Evolutionary conservation across 2,329 filamentous ascomycete genomes (phyloP), one percentile per base, ranked within the genome.

Genomic region (Geoglossum cookeanum): DNA sequence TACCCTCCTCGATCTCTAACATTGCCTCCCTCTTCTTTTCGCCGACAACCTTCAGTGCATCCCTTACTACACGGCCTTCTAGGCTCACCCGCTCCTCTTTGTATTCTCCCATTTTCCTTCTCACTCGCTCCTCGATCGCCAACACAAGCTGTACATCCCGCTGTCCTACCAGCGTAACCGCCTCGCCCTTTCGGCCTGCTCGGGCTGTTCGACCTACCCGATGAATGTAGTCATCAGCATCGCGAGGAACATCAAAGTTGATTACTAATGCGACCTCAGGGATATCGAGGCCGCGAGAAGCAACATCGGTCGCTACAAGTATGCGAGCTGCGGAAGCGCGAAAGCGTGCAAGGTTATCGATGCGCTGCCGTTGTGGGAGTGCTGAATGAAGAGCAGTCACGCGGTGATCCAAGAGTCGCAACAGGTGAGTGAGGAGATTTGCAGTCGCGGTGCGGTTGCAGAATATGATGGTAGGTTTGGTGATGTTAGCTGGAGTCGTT

Each of bases 191-290:
- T 49, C 89, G 79, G 0, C 92, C 92, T 0, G 92, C 92, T 78
- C 92, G 83, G 3, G 92, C 92, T 11, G 92, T 98, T 71, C 92
- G 84, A 68, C 92, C 92, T 55, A 96, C 91, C 11, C 92, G 82
- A 72, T 98, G 92, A 62, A 98, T 92, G 69, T 98, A 98, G 70
- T 96, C 91, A 68, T 96, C 90, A 2, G 91, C 88, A 66, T 96
- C 88, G n/a, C 91, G 82, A 0, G 92, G 92, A 0, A 98, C 81
- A 67, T 98, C 92, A 70, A 90, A 98, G 71, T 98, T 97, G 66
- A 98, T 74, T 1, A 98, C 92, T 15, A 97, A 71, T 57, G 79
- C 84, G 5, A 97, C 91, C 63, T 89, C 86, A 1, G 91, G 91
- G 60, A 98, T 96, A 72, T 98, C 92, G 3, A 98, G 79, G 76